These are phyloP conservation scores for Penicillium angulare DNA, from an alignment of 495 filamentous ascomycete species.

Conservation along the genomic window DNA sequence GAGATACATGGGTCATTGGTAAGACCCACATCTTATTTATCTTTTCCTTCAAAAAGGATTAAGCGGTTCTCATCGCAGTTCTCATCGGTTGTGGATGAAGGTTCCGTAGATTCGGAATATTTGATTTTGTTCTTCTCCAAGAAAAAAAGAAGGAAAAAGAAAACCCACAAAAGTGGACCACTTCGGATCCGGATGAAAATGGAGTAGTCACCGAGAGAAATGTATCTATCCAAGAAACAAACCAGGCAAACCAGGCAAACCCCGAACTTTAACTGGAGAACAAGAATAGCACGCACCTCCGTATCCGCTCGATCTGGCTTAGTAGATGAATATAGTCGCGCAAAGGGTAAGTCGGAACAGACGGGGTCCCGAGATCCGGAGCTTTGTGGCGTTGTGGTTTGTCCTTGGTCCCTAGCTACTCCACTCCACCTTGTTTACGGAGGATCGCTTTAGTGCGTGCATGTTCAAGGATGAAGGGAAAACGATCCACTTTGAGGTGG, in stretches of 20 bases:
- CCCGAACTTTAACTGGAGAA: neutral
- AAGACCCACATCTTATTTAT: too few species aligned
- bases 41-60: too few species aligned
- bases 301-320: neutral
- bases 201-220: neutral
- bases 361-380: neutral
- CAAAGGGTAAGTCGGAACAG: neutral
- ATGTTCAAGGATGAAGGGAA: neutral
- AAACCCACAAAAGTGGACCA: neutral
- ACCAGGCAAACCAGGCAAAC: neutral
- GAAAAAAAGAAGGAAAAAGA: neutral
- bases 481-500: neutral
- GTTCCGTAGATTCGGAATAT: neutral
- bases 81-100: neutral
- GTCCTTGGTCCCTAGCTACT: neutral
- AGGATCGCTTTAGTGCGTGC: conserved; percentile 1
- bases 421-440: neutral
- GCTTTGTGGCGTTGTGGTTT: neutral
- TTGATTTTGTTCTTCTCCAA: neutral
- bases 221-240: neutral
- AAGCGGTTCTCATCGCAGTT: too few species aligned
- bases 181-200: neutral
- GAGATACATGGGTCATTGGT: too few species aligned
- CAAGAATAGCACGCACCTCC: neutral
- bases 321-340: neutral